Evolutionary conservation across 805 yeast genomes (phyloP).

Genomic region (Zygoascus ofunaensis): DNA sequence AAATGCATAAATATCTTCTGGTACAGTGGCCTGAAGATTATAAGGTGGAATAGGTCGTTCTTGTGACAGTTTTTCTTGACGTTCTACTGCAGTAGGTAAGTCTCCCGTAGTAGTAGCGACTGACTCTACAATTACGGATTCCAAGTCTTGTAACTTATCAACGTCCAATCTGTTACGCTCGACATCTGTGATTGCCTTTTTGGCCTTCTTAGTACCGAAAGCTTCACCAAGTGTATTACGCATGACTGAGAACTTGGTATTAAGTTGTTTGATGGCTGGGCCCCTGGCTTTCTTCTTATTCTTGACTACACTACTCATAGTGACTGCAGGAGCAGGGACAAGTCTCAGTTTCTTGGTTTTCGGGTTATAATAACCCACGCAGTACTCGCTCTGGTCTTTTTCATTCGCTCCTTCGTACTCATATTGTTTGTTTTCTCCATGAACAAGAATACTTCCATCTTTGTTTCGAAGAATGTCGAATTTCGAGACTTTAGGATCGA

Average conservation of each 20-base stretch:
- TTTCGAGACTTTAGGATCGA: constrained; percentile 46
- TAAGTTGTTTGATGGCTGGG: constrained; percentile 53
- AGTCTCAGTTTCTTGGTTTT: constrained; percentile 54
- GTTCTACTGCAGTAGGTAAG: constrained; percentile 62
- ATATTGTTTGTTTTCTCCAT: constrained; percentile 68
- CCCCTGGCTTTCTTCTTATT: constrained; percentile 48
- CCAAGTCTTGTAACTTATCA: constrained; percentile 62
- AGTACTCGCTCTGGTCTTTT: constrained; percentile 37
- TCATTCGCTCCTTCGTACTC: constrained; percentile 55
- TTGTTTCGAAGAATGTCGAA: constrained; percentile 35
- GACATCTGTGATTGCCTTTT: constrained; percentile 72
- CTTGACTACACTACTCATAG: constrained; percentile 54
- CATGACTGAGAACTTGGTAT: constrained; percentile 44
- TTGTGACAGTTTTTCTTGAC: constrained; percentile 45
- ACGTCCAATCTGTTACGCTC: constrained; percentile 84
- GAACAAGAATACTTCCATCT: constrained; percentile 42
- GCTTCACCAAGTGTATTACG: constrained; percentile 88
- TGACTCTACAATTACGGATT: constrained; percentile 72
- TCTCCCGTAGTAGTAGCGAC: constrained; percentile 61
- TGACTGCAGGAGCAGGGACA: constrained; percentile 53
- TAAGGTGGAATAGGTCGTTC: constrained; percentile 81
- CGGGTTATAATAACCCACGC: constrained; percentile 72
- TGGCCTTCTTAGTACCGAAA: constrained; percentile 95
- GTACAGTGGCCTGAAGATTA: constrained; percentile 68
- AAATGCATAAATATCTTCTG: constrained; percentile 69